Base-by-base conservation (phyloP, 2,329 filamentous ascomycete genomes). In the Penicillium sp. region DNA sequence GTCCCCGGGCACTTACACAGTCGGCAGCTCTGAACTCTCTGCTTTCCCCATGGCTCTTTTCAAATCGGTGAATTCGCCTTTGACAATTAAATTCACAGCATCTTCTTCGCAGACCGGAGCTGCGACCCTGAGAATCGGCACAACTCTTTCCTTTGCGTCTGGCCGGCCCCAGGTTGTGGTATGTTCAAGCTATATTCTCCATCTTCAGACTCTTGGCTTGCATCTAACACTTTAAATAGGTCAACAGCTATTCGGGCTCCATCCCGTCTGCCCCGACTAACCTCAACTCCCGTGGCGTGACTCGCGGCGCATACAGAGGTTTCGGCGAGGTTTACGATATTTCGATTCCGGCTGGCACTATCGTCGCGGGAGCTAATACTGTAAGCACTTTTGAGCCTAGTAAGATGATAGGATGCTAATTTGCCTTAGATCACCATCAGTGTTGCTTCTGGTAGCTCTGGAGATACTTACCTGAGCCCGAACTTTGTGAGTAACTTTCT, bases 11-110 rank as follows among this genome's bases (percentile, higher is more conserved):
- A 88, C 85, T 0, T 88, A 86, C 73, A 87, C 83, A 2, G 82
- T 87, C 12, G 86, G 85, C 41, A 80, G 79, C 23, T 83, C 81
- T 25, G 69, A 75, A 6, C 67, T 80, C 1, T 73, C 74, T 4
- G 78, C 81, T 58, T 86, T 89, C 67, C 86, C 86, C 43, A 89
- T 89, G 86, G 86, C 86, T 0, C 70, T 88, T 27, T 86, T 87
- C 74, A 84, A 87, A 70, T 71, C 70, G 25, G 81, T 83, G 55
- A 88, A 88, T 73, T 79, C 78, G 59, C 82, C 83, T 0, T 75
- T 84, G 15, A 87, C 82, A 1, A 87, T 89, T 72, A 80, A 80
- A 43, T 86, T 89, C 71, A 81, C 78, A 27, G 78, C 86, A 0
- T 72, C 69, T 13, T 78, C 82, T 17, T 78, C 78, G 2, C 79